These are phyloP conservation scores for Bauhinia variegata DNA, from an alignment of 306 rosid genomes.

Conservation along the genomic window DNA sequence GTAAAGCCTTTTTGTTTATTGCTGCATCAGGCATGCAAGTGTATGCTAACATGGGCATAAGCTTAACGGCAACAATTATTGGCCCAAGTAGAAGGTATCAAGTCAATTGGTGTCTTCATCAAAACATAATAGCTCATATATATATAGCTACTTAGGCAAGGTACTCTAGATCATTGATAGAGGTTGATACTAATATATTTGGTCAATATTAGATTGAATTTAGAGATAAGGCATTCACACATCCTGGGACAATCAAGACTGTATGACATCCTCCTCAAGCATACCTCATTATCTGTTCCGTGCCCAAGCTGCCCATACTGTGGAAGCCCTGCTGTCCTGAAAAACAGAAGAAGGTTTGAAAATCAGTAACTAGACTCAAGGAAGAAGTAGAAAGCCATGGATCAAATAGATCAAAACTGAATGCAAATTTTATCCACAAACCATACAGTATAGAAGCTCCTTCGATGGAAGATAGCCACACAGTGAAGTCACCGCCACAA, in stretches of 20 bases:
- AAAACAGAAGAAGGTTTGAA: constrained; percentile 27
- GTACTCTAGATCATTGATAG: not conserved
- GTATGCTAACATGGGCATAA: not conserved
- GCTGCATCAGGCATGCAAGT: not conserved
- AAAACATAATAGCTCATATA: not conserved
- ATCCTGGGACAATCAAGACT: constrained; percentile 26
- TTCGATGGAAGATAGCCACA: constrained; percentile 85
- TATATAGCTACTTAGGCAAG: constrained; percentile 12
- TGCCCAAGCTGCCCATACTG: constrained; percentile 98
- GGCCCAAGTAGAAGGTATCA: constrained; percentile 19
- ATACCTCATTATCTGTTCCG: constrained; percentile 98
- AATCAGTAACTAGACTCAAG: constrained; percentile 24
- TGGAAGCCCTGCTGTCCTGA: constrained; percentile 95
- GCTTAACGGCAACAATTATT: no score
- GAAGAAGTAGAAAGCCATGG: constrained; percentile 21
- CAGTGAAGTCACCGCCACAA: constrained; percentile 92
- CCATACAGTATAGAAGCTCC: constrained; percentile 96
- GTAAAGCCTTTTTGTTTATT: constrained; percentile 26
- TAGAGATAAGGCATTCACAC: not conserved
- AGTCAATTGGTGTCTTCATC: constrained; percentile 16
- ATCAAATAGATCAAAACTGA: constrained; percentile 25
- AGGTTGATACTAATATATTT: constrained; percentile 18
- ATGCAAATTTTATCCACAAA: constrained; percentile 44
- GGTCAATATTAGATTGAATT: not conserved
- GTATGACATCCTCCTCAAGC: constrained; percentile 19